phyloP scores from a whole-genome alignment of 805 yeast genomes.

The Starmerella cellae region DNA sequence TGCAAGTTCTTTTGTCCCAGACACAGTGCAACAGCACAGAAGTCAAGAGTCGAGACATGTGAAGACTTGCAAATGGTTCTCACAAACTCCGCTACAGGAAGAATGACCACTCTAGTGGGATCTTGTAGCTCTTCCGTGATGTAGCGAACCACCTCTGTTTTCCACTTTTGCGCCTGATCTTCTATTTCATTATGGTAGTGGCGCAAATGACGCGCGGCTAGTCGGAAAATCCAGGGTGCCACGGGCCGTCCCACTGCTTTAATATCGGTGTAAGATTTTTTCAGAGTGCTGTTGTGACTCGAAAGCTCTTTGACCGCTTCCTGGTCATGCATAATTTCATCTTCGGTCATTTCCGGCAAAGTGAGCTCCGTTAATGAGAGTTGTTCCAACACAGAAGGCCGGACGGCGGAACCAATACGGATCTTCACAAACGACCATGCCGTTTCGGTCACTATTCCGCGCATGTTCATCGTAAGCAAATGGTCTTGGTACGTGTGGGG shows the following conservation, averaged over 20 bases:
- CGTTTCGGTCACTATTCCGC: neutral
- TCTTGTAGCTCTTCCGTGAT: neutral
- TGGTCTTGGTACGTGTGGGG: neutral
- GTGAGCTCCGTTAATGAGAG: neutral
- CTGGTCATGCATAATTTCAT: neutral
- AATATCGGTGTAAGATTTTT: neutral
- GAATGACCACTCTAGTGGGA: neutral
- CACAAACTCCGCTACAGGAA: neutral
- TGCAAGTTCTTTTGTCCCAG: conserved; percentile 15
- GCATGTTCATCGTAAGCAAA: neutral
- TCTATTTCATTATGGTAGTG: neutral
- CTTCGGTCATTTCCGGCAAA: neutral
- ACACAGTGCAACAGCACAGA: conserved; percentile 16
- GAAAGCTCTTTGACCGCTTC: neutral
- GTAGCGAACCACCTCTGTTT: neutral
- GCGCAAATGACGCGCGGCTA: neutral
- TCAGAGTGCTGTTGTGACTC: neutral
- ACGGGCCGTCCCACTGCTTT: neutral
- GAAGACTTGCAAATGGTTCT: neutral
- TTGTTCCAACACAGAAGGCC: neutral
- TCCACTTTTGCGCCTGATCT: neutral
- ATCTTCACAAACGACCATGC: neutral
- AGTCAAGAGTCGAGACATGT: conserved; percentile 7
- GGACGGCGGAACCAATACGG: neutral
- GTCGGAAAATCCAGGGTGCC: neutral